These are phyloP conservation scores for Neltuma alba DNA, from an alignment of 306 rosid genomes.

Conservation along the genomic window DNA sequence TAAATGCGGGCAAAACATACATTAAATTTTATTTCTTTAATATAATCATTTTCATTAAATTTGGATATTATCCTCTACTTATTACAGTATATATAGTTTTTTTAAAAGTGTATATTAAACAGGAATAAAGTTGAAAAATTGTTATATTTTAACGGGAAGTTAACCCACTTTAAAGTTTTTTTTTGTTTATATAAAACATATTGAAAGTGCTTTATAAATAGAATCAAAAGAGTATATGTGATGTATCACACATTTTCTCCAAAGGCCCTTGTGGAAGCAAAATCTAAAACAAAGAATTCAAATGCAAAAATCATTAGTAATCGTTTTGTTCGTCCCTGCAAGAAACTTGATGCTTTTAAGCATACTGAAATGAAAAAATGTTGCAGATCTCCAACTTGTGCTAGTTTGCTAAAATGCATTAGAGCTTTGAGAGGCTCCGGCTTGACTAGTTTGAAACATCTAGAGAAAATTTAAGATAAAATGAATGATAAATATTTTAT, in stretches of 20 bases:
- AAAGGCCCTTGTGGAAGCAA: background rate
- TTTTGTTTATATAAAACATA: too few species aligned
- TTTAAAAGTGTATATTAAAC: too few species aligned
- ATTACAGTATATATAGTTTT: too few species aligned
- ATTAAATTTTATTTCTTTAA: too few species aligned
- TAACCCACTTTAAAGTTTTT: too few species aligned
- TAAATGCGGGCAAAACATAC: too few species aligned
- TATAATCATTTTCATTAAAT: too few species aligned
- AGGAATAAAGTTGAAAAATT: too few species aligned
- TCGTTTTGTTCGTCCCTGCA: conserved; percentile 17
- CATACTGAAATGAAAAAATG: background rate
- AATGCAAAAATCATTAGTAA: conserved; percentile 10
- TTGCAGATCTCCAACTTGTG: background rate
- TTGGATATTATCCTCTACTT: too few species aligned
- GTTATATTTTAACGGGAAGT: too few species aligned
- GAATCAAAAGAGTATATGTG: too few species aligned
- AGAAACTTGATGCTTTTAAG: conserved; percentile 1
- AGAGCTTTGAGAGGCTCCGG: background rate
- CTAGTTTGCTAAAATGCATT: background rate
- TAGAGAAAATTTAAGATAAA: background rate
- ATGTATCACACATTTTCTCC: background rate
- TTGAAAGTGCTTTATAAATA: too few species aligned
- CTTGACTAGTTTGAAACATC: background rate
- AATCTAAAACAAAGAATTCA: conserved; percentile 3
- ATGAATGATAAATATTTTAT: background rate